Conservation (phyloP, 371 early-diverging fungal genomes). For the Dinochytrium kinnereticum region DNA sequence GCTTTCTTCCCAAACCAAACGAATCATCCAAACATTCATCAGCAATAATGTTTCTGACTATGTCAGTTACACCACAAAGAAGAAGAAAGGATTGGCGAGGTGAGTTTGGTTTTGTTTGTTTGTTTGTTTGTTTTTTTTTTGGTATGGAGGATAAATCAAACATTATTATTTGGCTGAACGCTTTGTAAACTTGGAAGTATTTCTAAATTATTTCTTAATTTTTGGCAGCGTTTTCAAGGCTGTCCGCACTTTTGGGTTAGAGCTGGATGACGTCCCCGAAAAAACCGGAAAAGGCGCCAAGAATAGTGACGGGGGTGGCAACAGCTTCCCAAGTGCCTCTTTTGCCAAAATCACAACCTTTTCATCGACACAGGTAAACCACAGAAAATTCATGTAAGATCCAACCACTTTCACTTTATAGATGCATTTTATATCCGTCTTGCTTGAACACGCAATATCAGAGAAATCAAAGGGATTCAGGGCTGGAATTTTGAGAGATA, state of each 20-base stretch:
- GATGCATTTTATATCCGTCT: slow-evolving; percentile 42
- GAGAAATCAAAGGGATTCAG: slow-evolving; percentile 57
- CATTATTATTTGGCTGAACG: background rate
- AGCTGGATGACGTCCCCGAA: slow-evolving; percentile 13
- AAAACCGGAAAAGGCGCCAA: background rate
- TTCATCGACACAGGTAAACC: slow-evolving; percentile 26
- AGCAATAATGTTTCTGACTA: slow-evolving; percentile 28
- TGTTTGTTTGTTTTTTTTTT: too few species aligned
- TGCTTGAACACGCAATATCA: slow-evolving; percentile 42
- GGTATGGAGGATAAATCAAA: too few species aligned
- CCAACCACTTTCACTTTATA: slow-evolving; percentile 19
- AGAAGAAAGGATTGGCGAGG: slow-evolving; percentile 45
- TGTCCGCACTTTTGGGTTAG: slow-evolving; percentile 15
- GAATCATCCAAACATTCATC: slow-evolving; percentile 44
- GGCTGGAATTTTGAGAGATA: slow-evolving; percentile 56
- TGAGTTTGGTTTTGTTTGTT: slow-evolving; percentile 20
- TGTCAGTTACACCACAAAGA: slow-evolving; percentile 40
- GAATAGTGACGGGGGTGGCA: background rate
- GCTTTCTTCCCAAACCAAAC: slow-evolving; percentile 36
- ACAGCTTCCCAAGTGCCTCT: background rate
- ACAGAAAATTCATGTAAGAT: too few species aligned
- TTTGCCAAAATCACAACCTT: slow-evolving; percentile 8
- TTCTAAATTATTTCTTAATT: too few species aligned
- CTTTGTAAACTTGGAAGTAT: background rate
- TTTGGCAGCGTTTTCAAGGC: slow-evolving; percentile 29